Evolutionary conservation across 2,329 filamentous ascomycete species (phyloP).

Genomic region (Magnaporthiopsis poae): DNA sequence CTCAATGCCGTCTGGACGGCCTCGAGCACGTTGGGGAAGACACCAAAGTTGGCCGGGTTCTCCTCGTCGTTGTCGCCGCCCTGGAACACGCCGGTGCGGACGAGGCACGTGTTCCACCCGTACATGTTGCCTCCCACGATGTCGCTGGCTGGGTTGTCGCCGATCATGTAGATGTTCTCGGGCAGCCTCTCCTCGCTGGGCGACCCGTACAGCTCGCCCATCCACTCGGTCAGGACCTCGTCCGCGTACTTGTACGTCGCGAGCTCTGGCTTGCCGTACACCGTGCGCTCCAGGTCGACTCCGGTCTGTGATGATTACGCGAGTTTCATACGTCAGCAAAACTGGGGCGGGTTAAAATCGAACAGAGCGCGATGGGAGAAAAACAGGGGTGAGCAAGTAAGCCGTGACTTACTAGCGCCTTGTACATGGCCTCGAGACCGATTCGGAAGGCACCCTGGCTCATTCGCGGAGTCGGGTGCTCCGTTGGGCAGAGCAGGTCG

Average conservation of each 20-base stretch:
- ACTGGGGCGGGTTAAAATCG: background rate
- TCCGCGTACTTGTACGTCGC: constrained; percentile 74
- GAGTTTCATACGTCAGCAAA: background rate
- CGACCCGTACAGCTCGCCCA: constrained; percentile 60
- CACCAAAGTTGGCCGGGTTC: constrained; percentile 68
- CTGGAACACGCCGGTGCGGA: constrained; percentile 70
- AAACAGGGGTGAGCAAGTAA: background rate
- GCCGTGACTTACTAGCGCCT: constrained; percentile 33
- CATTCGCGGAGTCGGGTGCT: constrained; percentile 58
- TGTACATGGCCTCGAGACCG: constrained; percentile 64
- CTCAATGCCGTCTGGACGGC: constrained; percentile 57
- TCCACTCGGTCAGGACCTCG: constrained; percentile 62
- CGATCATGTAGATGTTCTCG: constrained; percentile 66
- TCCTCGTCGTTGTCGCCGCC: constrained; percentile 65
- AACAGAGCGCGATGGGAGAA: background rate
- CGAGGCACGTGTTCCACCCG: constrained; percentile 71
- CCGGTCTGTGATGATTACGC: constrained; percentile 34
- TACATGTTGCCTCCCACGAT: constrained; percentile 73
- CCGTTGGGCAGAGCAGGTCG: constrained; percentile 47
- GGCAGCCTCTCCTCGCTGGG: constrained; percentile 51
- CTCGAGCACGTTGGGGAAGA: constrained; percentile 64
- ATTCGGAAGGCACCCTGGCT: constrained; percentile 69
- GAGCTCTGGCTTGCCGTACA: constrained; percentile 65
- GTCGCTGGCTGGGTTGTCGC: constrained; percentile 64
- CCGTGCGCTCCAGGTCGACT: constrained; percentile 61